Evolutionary conservation across 768 basidiomycete species (phyloP).

Genomic region (Lanmaoa rubissima): DNA sequence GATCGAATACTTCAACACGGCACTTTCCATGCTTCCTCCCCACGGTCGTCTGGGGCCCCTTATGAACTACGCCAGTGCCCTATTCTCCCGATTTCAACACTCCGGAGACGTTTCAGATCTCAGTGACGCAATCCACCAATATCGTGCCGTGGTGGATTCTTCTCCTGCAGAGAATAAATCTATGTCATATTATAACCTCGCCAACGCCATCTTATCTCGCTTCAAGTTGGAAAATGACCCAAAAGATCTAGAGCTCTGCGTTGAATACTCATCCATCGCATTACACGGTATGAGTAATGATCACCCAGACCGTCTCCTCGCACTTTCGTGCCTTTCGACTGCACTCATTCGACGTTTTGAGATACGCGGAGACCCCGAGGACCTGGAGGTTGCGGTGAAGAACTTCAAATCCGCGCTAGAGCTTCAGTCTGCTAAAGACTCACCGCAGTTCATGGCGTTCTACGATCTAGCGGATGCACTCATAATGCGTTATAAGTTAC

Average conservation of each 20-base stretch:
- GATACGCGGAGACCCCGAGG: conserved; percentile 9
- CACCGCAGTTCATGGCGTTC: conserved; percentile 13
- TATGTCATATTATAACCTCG: conserved; percentile 28
- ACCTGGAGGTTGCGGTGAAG: conserved; percentile 31
- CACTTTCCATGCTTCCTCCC: conserved; percentile 19
- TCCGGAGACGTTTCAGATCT: conserved; percentile 23
- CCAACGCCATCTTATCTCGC: conserved; percentile 31
- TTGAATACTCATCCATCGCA: conserved; percentile 20
- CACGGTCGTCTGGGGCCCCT: conserved; percentile 19
- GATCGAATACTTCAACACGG: conserved; percentile 23
- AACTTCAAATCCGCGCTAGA: conserved; percentile 22
- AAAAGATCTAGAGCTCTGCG: conserved; percentile 24
- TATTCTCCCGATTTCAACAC: conserved; percentile 27
- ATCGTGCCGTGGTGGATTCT: conserved; percentile 19
- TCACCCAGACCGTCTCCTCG: conserved; percentile 18
- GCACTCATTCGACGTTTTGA: conserved; percentile 27
- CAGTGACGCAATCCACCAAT: conserved; percentile 23
- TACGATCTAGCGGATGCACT: conserved; percentile 31
- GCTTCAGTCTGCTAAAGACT: conserved; percentile 12
- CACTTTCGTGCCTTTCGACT: conserved; percentile 23
- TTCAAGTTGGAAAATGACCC: conserved; percentile 21
- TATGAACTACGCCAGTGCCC: conserved; percentile 32
- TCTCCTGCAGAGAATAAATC: conserved; percentile 17
- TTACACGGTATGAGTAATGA: conserved; percentile 10
- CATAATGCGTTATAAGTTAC: conserved; percentile 25